Conservation (phyloP, 2,329 filamentous ascomycete species). For the Cadophora malorum region DNA sequence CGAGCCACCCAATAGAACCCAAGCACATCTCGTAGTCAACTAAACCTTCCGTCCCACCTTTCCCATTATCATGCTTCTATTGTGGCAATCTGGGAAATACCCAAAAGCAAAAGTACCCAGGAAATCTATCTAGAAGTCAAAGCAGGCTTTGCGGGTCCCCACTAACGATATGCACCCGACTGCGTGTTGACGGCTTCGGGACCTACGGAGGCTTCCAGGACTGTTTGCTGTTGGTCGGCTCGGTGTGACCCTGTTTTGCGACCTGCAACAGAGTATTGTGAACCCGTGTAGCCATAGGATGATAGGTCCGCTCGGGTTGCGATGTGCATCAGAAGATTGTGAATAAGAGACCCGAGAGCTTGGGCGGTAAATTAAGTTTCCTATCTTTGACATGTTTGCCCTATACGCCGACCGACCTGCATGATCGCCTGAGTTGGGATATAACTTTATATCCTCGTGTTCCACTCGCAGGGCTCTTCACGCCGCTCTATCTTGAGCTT, state of each 20-base stretch:
- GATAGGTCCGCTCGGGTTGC: not conserved
- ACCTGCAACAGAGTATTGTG: conserved; percentile 2
- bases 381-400: not conserved
- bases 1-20: conserved; percentile 7
- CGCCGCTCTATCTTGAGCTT: not conserved
- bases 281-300: not conserved
- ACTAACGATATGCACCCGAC: not conserved
- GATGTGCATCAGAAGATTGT: not conserved
- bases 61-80: not conserved
- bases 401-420: no score
- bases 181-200: not conserved
- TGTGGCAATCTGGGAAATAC: not conserved
- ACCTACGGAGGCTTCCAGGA: not conserved
- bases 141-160: not conserved
- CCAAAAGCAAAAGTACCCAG: not conserved
- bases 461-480: not conserved
- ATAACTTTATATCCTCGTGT: not conserved
- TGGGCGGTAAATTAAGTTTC: not conserved
- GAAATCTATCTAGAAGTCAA: not conserved
- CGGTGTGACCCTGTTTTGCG: conserved; percentile 9
- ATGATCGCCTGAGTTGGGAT: no score
- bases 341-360: not conserved
- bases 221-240: conserved; percentile 8
- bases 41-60: conserved; percentile 3
- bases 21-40: conserved; percentile 9